Base-by-base conservation (phyloP, 306 rosid genomes). In the Prunus dulcis region DNA sequence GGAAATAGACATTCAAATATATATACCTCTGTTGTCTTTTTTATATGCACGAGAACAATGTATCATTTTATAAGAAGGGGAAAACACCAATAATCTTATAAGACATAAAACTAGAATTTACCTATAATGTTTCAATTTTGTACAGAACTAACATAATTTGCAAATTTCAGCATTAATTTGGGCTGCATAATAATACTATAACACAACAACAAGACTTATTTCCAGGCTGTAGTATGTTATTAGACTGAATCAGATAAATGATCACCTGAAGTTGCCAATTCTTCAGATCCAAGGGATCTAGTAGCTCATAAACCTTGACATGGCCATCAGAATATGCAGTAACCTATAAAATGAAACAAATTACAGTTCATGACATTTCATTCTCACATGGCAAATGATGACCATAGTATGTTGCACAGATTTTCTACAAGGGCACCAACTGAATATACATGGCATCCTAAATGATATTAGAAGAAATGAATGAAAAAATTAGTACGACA, bases 221-320 rank as follows among this genome's bases (percentile, higher is more conserved):
- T 38, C 43, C 5, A 0, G 43, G 43, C 43, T 2, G 2, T 38
- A 34, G 43, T 6, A 34, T 34, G 1, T 34, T 34, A 1, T 38
- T 9, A 38, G 9, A 38, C 9, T 38, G 43, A 38, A 38, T 38
- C 43, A 7, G 43, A 38, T 38, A 38, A 38, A 38, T 38, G 43
- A 38, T 38, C 43, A 38, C 43, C 43, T 38, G 43, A 38, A 38
- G 43, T 38, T 38, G 43, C 43, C 43, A 38, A 38, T 38, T 38
- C 43, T 38, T 38, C 43, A 38, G 68, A 75, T 95, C 93, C 88
- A 95, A 88, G 52, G 91, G 95, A 85, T 92, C 89, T 70, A 87
- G 74, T 76, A 92, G 89, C 82, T 92, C 97, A 70, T 38, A 38
- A 4, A 61, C 65, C 65, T 61, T 61, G 65, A 61, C 41, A 27